Evolutionary conservation across 352 stramenopile genomes (phyloP).

Genomic region (Pilasporangium apinafurcum): DNA sequence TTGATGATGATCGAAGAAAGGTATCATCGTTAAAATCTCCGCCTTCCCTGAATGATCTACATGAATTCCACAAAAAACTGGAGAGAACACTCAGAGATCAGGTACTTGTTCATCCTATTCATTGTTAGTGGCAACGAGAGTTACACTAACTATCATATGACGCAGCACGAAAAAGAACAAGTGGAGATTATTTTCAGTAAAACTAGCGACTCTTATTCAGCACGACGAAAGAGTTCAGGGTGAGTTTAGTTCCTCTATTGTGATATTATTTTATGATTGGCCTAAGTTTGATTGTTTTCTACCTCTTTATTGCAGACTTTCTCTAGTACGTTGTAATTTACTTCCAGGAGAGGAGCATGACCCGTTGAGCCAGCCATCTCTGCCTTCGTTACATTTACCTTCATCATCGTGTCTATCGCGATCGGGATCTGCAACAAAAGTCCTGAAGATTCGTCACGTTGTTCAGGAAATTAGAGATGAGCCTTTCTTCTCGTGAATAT

Average conservation of each 20-base stretch:
- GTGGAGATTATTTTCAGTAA: constrained; percentile 39
- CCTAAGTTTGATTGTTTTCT: neutral
- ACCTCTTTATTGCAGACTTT: neutral
- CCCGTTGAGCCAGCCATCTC: constrained; percentile 1
- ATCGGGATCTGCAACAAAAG: constrained; percentile 17
- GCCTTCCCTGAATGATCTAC: constrained; percentile 60
- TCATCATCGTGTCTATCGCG: neutral
- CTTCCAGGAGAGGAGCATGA: neutral
- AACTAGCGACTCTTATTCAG: constrained; percentile 10
- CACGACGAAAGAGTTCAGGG: constrained; percentile 11
- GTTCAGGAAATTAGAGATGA: constrained; percentile 72
- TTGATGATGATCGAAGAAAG: constrained; percentile 62
- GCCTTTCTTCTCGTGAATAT: constrained; percentile 26
- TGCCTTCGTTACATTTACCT: constrained; percentile 2
- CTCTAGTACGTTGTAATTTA: neutral
- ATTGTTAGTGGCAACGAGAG: neutral
- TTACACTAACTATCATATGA: neutral
- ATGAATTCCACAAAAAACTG: constrained; percentile 41
- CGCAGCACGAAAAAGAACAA: constrained; percentile 23
- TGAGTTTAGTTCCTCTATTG: constrained; percentile 2
- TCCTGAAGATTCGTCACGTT: constrained; percentile 62
- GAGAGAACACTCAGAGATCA: constrained; percentile 63
- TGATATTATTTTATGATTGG: neutral
- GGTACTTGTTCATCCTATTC: constrained; percentile 6
- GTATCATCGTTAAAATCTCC: constrained; percentile 21